phyloP scores from a whole-genome alignment of 2,329 filamentous ascomycete genomes.

The Ascochyta rabiei region DNA sequence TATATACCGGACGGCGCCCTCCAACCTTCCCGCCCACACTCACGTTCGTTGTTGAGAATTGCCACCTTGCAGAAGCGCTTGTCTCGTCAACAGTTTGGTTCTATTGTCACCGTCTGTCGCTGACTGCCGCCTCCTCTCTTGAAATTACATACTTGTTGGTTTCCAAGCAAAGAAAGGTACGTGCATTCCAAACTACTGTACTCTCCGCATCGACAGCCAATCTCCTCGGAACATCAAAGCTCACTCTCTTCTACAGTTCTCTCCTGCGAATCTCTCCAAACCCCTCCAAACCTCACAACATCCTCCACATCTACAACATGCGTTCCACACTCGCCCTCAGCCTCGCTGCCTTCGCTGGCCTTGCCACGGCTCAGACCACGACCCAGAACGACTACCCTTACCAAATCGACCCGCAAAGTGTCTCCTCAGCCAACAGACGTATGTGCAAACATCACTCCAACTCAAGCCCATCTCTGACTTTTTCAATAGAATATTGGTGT shows the following conservation, averaged over 20 bases:
- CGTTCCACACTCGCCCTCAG: conserved; percentile 59
- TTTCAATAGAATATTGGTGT: conserved; percentile 67
- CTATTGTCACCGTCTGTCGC: conserved; percentile 26
- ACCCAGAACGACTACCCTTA: conserved; percentile 38
- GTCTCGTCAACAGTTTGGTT: conserved; percentile 7
- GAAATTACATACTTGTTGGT: conserved; percentile 4
- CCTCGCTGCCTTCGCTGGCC: conserved; percentile 57
- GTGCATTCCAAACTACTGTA: conserved; percentile 14
- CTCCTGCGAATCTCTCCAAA: conserved; percentile 4
- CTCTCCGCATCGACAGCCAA: conserved; percentile 6
- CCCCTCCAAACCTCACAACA: conserved; percentile 18
- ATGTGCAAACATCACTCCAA: conserved; percentile 36
- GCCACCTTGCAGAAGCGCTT: conserved; percentile 17
- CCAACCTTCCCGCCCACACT: conserved; percentile 24
- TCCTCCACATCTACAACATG: conserved; percentile 46
- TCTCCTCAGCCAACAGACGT: conserved; percentile 61
- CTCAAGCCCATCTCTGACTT: conserved; percentile 24
- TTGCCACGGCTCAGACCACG: conserved; percentile 56
- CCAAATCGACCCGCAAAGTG: conserved; percentile 67
- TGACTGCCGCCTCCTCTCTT: conserved; percentile 24
- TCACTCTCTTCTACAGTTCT: conserved; percentile 3
- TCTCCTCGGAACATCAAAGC: conserved; percentile 9
- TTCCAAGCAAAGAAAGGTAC: conserved; percentile 14
- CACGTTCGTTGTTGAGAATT: conserved; percentile 39
- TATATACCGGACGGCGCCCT: conserved; percentile 32